Conservation (phyloP, 208 protist species). For the Phytomonas serpens region DNA sequence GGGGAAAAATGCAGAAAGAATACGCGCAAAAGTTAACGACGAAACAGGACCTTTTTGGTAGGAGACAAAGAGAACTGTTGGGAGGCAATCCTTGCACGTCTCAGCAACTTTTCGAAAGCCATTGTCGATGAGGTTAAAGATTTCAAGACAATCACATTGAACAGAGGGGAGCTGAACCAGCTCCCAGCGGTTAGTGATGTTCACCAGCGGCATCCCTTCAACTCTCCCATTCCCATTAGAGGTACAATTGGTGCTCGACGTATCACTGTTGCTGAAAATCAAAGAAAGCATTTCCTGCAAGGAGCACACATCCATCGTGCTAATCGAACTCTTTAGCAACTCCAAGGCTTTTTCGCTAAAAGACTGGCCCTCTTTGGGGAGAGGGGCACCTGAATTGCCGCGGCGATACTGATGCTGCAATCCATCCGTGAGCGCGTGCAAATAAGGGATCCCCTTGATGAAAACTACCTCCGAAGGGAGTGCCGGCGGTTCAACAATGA, state of each 20-base stretch:
- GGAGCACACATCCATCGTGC: background rate
- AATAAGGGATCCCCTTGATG: constrained; percentile 62
- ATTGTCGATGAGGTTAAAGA: constrained; percentile 40
- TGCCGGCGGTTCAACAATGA: constrained; percentile 61
- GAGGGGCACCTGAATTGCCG: constrained; percentile 13
- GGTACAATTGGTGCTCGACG: background rate
- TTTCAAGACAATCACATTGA: constrained; percentile 39
- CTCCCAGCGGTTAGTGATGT: background rate
- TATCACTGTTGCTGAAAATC: background rate
- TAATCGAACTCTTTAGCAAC: background rate
- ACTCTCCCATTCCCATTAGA: background rate
- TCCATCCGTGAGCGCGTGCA: constrained; percentile 17
- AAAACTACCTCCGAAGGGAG: constrained; percentile 45
- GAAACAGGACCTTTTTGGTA: constrained; percentile 30
- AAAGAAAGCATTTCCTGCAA: background rate
- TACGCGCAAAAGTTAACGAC: constrained; percentile 45
- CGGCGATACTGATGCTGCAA: constrained; percentile 24
- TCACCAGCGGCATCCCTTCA: background rate
- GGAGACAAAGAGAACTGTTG: constrained; percentile 56
- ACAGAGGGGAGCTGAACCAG: constrained; percentile 23
- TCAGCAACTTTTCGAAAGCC: constrained; percentile 21
- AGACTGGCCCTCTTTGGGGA: constrained; percentile 8
- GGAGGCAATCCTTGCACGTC: constrained; percentile 10
- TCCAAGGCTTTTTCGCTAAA: constrained; percentile 10
- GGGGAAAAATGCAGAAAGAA: constrained; percentile 61